Percentiles rank a stretch among this genome's conserved stretches.
phyloP scores from a whole-genome alignment of 2,329 filamentous ascomycete species.

The Trichoderma afroharzianum region DNA sequence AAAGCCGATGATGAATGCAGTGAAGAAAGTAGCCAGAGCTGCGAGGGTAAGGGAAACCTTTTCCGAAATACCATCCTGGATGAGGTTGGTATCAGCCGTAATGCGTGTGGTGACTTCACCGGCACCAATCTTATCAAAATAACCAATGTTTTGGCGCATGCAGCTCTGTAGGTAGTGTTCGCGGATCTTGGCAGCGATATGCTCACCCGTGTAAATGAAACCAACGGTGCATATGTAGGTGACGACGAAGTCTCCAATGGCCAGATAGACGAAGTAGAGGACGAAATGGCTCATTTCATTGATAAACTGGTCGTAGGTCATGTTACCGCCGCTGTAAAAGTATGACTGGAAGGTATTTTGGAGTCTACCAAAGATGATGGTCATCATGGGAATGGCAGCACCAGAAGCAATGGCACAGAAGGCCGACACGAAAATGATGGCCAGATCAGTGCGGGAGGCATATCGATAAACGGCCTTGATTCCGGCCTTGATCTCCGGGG shows the following conservation, averaged over 20 bases:
- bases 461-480: slow-evolving; percentile 67
- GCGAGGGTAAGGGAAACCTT: slow-evolving; percentile 78
- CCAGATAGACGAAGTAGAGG: slow-evolving; percentile 83
- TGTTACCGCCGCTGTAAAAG: slow-evolving; percentile 35
- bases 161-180: slow-evolving; percentile 81
- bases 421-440: slow-evolving; percentile 59
- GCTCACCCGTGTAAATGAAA: slow-evolving; percentile 85
- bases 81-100: slow-evolving; percentile 87
- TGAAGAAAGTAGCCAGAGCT: slow-evolving; percentile 76
- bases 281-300: slow-evolving; percentile 59
- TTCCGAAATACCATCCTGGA: slow-evolving; percentile 91
- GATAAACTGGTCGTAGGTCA: slow-evolving; percentile 55
- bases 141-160: slow-evolving; percentile 84
- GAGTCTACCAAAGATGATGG: slow-evolving; percentile 74
- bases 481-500: slow-evolving; percentile 60
- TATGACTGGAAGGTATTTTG: slow-evolving; percentile 63
- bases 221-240: slow-evolving; percentile 79
- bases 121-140: slow-evolving; percentile 88
- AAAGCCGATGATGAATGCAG: slow-evolving; percentile 88
- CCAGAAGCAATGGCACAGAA: slow-evolving; percentile 68
- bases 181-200: slow-evolving; percentile 74
- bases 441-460: slow-evolving; percentile 60
- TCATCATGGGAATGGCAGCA: slow-evolving; percentile 76
- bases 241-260: slow-evolving; percentile 73
- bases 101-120: slow-evolving; percentile 94